phyloP scores from a whole-genome alignment of 2,329 filamentous ascomycete genomes.

The Gaeumannomyces tritici region DNA sequence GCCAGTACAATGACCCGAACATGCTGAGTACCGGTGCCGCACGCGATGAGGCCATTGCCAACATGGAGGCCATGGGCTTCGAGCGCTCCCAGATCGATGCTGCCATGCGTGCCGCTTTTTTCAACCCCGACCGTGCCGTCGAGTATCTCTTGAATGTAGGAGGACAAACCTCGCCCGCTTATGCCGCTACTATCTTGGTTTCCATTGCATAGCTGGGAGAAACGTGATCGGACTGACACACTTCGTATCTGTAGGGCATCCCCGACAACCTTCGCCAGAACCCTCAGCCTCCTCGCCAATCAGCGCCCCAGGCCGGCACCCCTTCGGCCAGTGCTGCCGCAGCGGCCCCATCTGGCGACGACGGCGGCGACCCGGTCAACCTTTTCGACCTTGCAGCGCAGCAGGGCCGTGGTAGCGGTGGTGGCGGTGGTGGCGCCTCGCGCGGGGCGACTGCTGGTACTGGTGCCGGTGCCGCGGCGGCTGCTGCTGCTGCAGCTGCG shows the following conservation, averaged over 20 bases:
- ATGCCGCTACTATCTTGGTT: neutral
- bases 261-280: conserved; percentile 67
- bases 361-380: conserved; percentile 66
- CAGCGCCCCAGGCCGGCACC: conserved; percentile 31
- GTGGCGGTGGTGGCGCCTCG: conserved; percentile 30
- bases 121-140: conserved; percentile 93
- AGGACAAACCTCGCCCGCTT: no score
- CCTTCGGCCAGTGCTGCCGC: conserved; percentile 28
- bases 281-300: conserved; percentile 26
- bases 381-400: conserved; percentile 89
- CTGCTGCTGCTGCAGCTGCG: conserved; percentile 32
- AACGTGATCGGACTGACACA: neutral
- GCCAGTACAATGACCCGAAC: conserved; percentile 58
- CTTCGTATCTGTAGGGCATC: conserved; percentile 56
- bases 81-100: conserved; percentile 78
- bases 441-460: conserved; percentile 30
- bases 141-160: conserved; percentile 86
- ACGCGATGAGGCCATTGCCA: conserved; percentile 70
- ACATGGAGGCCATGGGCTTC: conserved; percentile 98
- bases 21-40: conserved; percentile 80
- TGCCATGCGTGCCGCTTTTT: conserved; percentile 92
- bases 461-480: conserved; percentile 27
- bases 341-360: conserved; percentile 33
- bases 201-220: neutral
- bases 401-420: conserved; percentile 39